A percentile compares a stretch with the other conserved stretches of the same genome.
Evolutionary conservation across 257 asterid species (phyloP).

Genomic region (Solanum chaucha): DNA sequence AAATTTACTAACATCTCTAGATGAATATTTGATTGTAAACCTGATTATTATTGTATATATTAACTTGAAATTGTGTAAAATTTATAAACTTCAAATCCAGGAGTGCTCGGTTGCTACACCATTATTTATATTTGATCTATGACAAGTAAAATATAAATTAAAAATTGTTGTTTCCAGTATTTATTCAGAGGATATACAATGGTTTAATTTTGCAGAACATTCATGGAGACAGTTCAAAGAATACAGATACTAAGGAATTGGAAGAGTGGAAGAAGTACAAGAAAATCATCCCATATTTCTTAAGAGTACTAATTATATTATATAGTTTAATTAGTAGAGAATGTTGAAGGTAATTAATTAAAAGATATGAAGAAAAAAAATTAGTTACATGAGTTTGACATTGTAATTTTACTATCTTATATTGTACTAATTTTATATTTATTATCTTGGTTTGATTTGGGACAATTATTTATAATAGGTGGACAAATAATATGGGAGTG

Average conservation of each 20-base stretch:
- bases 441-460: not conserved
- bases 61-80: too few relatives aligned
- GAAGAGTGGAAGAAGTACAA: not conserved
- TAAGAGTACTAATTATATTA: not conserved
- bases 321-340: not conserved
- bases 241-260: not conserved
- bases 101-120: not conserved
- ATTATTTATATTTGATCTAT: not conserved
- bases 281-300: not conserved
- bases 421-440: not conserved
- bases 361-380: not conserved
- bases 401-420: not conserved
- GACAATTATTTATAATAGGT: too few relatives aligned
- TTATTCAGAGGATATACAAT: not conserved
- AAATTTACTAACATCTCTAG: not conserved
- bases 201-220: slow-evolving; percentile 27
- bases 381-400: not conserved
- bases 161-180: not conserved
- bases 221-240: slow-evolving; percentile 12
- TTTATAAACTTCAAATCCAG: not conserved
- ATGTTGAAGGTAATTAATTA: not conserved
- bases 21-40: not conserved
- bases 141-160: not conserved
- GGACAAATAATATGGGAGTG: not conserved
- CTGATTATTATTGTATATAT: not conserved